Base-by-base conservation (phyloP, 148 eudicot genomes). In the Gaultheria prostrata region DNA sequence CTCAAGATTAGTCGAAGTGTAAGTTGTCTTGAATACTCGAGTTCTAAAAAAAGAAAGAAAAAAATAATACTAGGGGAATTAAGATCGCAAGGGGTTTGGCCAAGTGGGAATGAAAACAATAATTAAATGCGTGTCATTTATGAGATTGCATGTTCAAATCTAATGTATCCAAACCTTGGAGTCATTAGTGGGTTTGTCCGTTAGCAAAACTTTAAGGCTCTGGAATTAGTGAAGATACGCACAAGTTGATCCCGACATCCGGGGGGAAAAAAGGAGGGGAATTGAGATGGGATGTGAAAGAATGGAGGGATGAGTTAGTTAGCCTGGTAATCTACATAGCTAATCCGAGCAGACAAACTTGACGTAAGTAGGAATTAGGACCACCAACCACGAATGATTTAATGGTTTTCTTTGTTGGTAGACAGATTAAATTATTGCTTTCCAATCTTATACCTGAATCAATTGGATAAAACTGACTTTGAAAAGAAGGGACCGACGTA, bases 381-480 rank as follows among this genome's bases (percentile, higher is more conserved):
- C 14, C 39, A 67, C 72, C 72, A 67, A 67, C 72, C 72, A 67
- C 13, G 6, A 28, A 28, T 30, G 4, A 13, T 63, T 67, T 67
- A 13, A 67, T 30, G 39, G 10, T 61, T 61, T 8, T 65, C 71
- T 67, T 67, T 30, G 17, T 67, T 17, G 48, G 43, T 20, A 56
- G 11, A 24, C 59, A 35, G 45, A 2, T 20, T 8, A 57, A 79
- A 59, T 24, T 57, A 57, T 35, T 39, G 71, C 59, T 79, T 71
- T 39, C 71, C 59, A 43, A 26, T 12, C 82, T 79, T 79, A 79
- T 39, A 39, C 82, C 21, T 43, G 11, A 79, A 79, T 57, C 82
- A 59, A 79, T 35, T 28, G 39, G 30, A 46, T 45, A 15, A 24
- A 63, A 24, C 32, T 17, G 2, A 32, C 43, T 71, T 45, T 0